Evolutionary conservation across 148 eudicot species (phyloP).

Genomic region (Chenopodium album): DNA sequence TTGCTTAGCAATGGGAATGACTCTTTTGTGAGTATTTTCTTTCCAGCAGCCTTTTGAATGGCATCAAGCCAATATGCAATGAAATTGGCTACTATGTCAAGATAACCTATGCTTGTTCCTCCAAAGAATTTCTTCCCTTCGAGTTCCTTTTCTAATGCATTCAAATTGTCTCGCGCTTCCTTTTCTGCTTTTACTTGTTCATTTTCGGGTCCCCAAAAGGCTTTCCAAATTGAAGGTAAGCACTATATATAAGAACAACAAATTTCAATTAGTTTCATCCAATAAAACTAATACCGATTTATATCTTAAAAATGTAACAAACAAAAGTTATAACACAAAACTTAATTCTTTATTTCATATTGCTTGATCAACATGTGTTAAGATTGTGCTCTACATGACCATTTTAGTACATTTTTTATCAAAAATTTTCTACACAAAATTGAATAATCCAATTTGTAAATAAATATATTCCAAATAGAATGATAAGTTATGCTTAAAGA

Average conservation of each 20-base stretch:
- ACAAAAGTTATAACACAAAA: too few species aligned
- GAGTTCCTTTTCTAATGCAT: constrained; percentile 29
- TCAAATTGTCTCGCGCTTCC: constrained; percentile 30
- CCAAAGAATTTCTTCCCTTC: constrained; percentile 37
- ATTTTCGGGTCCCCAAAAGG: constrained; percentile 25
- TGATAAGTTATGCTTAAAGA: neutral
- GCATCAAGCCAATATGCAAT: constrained; percentile 35
- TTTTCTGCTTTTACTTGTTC: constrained; percentile 24
- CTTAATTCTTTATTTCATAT: too few species aligned
- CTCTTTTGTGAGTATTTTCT: constrained; percentile 24
- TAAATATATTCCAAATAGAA: too few species aligned
- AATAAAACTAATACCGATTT: too few species aligned
- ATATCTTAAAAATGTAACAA: too few species aligned
- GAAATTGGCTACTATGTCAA: constrained; percentile 36
- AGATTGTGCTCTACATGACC: too few species aligned
- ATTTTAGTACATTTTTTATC: too few species aligned
- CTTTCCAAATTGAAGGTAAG: constrained; percentile 25
- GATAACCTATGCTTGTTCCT: constrained; percentile 32
- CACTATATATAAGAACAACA: constrained; percentile 8
- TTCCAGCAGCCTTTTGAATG: constrained; percentile 28
- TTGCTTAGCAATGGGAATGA: constrained; percentile 15
- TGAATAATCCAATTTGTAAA: too few species aligned
- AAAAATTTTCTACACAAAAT: too few species aligned
- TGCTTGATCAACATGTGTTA: too few species aligned
- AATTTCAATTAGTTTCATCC: neutral